Evolutionary conservation across 2,329 filamentous ascomycete species (phyloP), one percentile per base, ranked within the genome.

Genomic region (Paraconiothyrium brasiliense): DNA sequence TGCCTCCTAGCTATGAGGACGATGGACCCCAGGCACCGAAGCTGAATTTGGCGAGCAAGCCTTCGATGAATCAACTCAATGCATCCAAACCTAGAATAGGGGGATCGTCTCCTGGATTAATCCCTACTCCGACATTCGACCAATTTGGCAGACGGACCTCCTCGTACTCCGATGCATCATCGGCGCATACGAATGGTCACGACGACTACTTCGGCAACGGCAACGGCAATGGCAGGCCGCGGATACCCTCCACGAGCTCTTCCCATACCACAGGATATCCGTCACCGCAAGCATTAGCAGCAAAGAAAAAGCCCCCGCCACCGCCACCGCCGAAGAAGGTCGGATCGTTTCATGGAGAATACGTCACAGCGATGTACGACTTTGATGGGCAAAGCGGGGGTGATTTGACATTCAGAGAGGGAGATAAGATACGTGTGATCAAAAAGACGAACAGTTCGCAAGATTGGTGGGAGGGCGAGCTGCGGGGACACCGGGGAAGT

Each of bases 391-490:
- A 93, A 71, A 86, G 85, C 7, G 77, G 81, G 1, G 91, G 90
- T 0, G 92, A 96, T 75, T 75, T 96, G 55, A 84, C 84, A 2
- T 96, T 96, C 73, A 83, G 83, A 34, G 90, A 94, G 76, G 92
- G 92, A 1, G 92, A 95, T 71, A 84, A 86, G 54, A 96, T 96
- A 68, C 87, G 84, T 49, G 89, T 96, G 3, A 73, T 93, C 35
- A 92, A 92, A 81, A 92, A 90, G 81, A 95, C 92, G 2, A 86
- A 87, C 7, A 93, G 89, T 63, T 90, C 88, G 24, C 90, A 95
- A 78, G 92, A 95, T 74, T 96, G 92, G 92, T 96, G 92, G 92
- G 87, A 92, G 64, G 92, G 92, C 13, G 92, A 95, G 77, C 66
- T 94, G 14, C 82, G 83, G 44, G 92, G 92, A 0, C 76, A 82